A percentile compares a stretch with the other conserved stretches of the same genome.
phyloP scores from a whole-genome alignment of 2,329 filamentous ascomycete genomes.

The Cladosporium sp. region DNA sequence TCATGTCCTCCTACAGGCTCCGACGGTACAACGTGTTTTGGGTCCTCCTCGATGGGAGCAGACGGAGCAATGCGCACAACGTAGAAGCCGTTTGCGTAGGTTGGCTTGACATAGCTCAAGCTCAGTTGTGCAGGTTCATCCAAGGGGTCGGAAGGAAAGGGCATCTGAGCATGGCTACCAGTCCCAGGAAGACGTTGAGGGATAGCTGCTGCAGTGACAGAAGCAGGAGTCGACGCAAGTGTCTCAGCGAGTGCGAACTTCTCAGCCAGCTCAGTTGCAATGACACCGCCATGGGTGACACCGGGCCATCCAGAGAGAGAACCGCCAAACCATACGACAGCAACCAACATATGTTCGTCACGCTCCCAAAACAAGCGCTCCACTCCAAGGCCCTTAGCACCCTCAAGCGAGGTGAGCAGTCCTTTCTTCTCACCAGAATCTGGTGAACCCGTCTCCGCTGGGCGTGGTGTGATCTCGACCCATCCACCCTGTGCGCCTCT shows the following conservation, averaged over 20 bases:
- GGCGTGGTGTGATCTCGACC: conserved; percentile 35
- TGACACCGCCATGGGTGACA: conserved; percentile 69
- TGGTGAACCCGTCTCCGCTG: conserved; percentile 12
- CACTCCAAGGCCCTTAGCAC: conserved; percentile 45
- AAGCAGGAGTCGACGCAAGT: conserved; percentile 45
- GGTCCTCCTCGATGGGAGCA: conserved; percentile 26
- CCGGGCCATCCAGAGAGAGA: conserved; percentile 69
- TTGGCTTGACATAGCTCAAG: conserved; percentile 64
- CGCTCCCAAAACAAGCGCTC: conserved; percentile 68
- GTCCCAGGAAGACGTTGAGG: conserved; percentile 37
- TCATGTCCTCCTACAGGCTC: conserved; percentile 44
- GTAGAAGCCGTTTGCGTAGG: conserved; percentile 64
- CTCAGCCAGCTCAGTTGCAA: conserved; percentile 71
- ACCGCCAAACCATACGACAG: conserved; percentile 69
- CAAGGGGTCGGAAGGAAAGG: conserved; percentile 19
- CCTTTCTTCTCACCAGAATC: conserved; percentile 22
- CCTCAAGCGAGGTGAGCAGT: conserved; percentile 40
- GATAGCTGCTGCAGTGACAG: conserved; percentile 29
- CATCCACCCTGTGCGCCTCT: conserved; percentile 37
- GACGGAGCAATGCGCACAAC: conserved; percentile 56
- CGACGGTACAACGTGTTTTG: conserved; percentile 36
- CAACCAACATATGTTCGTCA: conserved; percentile 59
- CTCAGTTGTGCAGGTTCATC: conserved; percentile 44
- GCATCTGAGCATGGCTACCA: conserved; percentile 37
- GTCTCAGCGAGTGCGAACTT: conserved; percentile 65